phyloP scores from a whole-genome alignment of 129 eudicot genomes.

The Chrysanthemum lavandulifolium region DNA sequence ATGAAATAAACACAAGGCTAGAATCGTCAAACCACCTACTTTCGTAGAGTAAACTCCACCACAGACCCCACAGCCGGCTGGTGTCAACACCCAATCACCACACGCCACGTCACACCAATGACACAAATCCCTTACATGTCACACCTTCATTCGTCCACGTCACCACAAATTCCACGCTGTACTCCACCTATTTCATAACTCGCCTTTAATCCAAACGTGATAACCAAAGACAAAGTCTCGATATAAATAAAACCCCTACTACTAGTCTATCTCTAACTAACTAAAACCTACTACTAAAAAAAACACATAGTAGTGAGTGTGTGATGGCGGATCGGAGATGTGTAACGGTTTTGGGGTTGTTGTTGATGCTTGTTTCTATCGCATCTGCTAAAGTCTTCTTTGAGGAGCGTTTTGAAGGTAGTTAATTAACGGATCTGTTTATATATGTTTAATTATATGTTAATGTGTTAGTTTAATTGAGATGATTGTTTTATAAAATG shows the following conservation, averaged over 20 bases:
- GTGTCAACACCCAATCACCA: conserved; percentile 40
- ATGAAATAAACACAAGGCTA: too few species aligned
- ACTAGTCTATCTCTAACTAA: neutral
- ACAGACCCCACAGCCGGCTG: neutral
- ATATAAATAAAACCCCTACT: neutral
- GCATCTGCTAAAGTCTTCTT: conserved; percentile 72
- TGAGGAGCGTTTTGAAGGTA: conserved; percentile 92
- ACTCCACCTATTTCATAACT: neutral
- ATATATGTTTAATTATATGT: too few species aligned
- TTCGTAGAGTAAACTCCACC: too few species aligned
- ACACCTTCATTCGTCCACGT: conserved; percentile 31
- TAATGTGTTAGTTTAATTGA: too few species aligned
- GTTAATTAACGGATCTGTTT: conserved; percentile 10
- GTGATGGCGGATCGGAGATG: conserved; percentile 56
- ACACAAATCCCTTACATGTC: conserved; percentile 43
- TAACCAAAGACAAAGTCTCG: too few species aligned
- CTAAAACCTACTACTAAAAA: too few species aligned
- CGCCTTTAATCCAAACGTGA: too few species aligned
- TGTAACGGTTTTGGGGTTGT: conserved; percentile 36
- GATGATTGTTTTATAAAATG: too few species aligned
- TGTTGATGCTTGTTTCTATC: conserved; percentile 45
- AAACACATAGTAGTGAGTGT: conserved; percentile 14
- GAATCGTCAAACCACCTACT: too few species aligned
- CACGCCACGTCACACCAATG: conserved; percentile 50
- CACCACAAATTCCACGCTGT: conserved; percentile 22